phyloP scores from a whole-genome alignment of 805 yeast species.

The Candida boidinii region DNA sequence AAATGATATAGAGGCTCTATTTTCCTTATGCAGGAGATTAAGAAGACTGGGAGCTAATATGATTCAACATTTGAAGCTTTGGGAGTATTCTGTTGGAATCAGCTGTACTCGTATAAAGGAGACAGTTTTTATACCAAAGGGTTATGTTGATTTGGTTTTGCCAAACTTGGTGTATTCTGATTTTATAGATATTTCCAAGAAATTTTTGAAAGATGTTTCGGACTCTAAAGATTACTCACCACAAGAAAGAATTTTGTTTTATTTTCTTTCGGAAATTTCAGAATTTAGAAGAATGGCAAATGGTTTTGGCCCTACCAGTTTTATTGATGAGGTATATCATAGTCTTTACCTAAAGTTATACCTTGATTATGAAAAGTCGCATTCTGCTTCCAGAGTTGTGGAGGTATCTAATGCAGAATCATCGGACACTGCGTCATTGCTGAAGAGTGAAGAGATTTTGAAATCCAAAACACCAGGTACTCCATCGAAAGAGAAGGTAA shows the following conservation, averaged over 20 bases:
- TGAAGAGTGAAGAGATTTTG: too few species aligned
- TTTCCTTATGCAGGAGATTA: conserved; percentile 60
- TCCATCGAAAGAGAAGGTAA: conserved; percentile 25
- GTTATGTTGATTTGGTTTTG: conserved; percentile 45
- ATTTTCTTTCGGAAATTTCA: conserved; percentile 39
- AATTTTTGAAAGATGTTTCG: conserved; percentile 17
- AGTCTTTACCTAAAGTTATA: conserved; percentile 49
- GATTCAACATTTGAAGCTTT: conserved; percentile 52
- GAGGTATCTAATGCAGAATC: too few species aligned
- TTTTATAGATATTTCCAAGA: conserved; percentile 32
- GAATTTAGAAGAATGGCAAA: conserved; percentile 67
- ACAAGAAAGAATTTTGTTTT: conserved; percentile 29
- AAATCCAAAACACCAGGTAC: conserved; percentile 11
- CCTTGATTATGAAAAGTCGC: conserved; percentile 8
- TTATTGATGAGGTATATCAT: conserved; percentile 65
- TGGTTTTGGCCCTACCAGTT: conserved; percentile 73
- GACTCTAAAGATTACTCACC: conserved; percentile 25
- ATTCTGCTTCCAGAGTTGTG: too few species aligned
- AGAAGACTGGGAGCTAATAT: conserved; percentile 72
- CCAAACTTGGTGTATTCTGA: conserved; percentile 33
- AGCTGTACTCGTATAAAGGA: conserved; percentile 44
- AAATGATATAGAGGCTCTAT: conserved; percentile 50
- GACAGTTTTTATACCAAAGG: conserved; percentile 31
- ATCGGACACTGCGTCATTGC: too few species aligned
- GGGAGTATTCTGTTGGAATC: conserved; percentile 53